Base-by-base conservation (phyloP, 169 alveolate genomes). In the Theileria sp. region DNA sequence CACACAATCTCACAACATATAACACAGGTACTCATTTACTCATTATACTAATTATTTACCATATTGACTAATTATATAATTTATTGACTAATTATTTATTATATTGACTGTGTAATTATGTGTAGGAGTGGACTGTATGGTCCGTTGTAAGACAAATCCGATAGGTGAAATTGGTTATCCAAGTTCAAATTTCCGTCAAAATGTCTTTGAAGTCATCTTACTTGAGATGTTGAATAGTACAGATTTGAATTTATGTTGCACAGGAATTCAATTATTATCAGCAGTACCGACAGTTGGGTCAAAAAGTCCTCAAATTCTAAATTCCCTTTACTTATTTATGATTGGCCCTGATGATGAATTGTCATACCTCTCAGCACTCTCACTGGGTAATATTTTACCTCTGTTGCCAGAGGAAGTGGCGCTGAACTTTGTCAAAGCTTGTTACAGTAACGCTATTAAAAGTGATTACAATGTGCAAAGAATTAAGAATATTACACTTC, bases 251-350 rank as follows among this genome's bases (percentile, higher is more conserved):
- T 54, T 83, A 23, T 19, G 77, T 30, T n/a, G 56, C 8, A 61
- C 67, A 23, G 86, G 89, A 3, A n/a, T 83, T 10, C 80, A 76
- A 19, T 49, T 83, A 56, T 6, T 77, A 62, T 50, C 80, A 44
- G 65, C 69, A 23, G 70, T 60, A 25, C 89, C 89, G 7, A 44
- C 67, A 26, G n/a, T 83, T 4, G 81, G 60, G 0, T 72, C 86
- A 19, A 21, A 80, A 64, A 83, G 76, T 62, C 89, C 89, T 21
- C 74, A 83, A 51, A 36, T 83, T 6, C 44, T 83, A 38, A 34
- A 62, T 36, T 81, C 77, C 21, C 73, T 83, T 49, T 32, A 50
- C 77, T 65, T 64, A 23, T 23, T 60, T 21, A 56, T 83, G 1
- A 23, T 77, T 21, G 86, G 86, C n/a, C 77, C 77, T 3, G 77